Evolutionary conservation across 1,284 basidiomycete genomes (phyloP).

Genomic region (Schizophyllum commune): DNA sequence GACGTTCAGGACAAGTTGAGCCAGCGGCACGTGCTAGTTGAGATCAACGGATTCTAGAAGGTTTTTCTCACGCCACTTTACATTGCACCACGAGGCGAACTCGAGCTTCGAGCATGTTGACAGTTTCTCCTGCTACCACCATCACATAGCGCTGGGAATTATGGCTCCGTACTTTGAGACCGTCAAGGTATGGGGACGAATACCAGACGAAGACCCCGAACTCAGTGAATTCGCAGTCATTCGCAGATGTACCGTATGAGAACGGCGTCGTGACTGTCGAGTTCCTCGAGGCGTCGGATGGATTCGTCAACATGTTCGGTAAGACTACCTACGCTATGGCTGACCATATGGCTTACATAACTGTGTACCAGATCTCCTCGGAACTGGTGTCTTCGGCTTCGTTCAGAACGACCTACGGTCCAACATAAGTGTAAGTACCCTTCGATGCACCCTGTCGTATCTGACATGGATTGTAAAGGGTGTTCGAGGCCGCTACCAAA

Average conservation of each 20-base stretch:
- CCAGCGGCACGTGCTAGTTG: not conserved
- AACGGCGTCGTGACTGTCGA: constrained; percentile 75
- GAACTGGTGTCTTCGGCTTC: constrained; percentile 81
- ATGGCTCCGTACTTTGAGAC: constrained; percentile 75
- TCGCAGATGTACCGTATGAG: constrained; percentile 75
- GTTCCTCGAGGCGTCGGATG: constrained; percentile 89
- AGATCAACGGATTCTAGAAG: not conserved
- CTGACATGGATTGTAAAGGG: constrained; percentile 43
- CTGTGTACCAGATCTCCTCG: constrained; percentile 65
- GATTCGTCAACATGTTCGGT: constrained; percentile 89
- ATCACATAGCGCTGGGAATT: not conserved
- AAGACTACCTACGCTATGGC: constrained; percentile 2
- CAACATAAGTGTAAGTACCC: constrained; percentile 70
- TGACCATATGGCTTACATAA: not conserved
- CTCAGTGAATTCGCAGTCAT: constrained; percentile 51
- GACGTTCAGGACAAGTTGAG: not conserved
- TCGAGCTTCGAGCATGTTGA: not conserved
- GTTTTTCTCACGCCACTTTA: not conserved
- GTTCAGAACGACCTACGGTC: constrained; percentile 87
- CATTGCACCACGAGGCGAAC: not conserved
- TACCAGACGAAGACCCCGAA: not conserved
- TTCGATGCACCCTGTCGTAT: constrained; percentile 9
- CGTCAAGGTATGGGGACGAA: constrained; percentile 45
- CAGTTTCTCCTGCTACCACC: not conserved
- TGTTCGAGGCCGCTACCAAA: constrained; percentile 65